phyloP scores from a whole-genome alignment of 225 moss, liverwort and hornwort species.

The Pseudisothecium myosuroides region DNA sequence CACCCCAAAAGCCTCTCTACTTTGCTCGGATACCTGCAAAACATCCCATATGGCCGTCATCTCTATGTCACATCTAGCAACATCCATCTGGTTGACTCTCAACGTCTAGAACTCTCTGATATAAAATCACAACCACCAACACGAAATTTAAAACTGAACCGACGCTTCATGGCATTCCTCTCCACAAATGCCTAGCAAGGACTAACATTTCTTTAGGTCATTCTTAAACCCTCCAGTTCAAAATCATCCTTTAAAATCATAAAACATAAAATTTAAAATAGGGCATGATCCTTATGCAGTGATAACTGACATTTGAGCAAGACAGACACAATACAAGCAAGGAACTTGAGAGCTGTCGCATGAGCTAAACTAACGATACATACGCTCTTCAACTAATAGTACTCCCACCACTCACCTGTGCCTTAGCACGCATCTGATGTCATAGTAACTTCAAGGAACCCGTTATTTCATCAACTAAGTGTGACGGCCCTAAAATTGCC shows the following conservation, averaged over 20 bases:
- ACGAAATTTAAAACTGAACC: not conserved
- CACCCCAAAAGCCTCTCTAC: constrained; percentile 49
- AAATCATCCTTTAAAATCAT: not conserved
- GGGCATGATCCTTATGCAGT: not conserved
- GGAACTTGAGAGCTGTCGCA: not conserved
- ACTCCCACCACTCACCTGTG: not conserved
- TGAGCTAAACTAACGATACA: not conserved
- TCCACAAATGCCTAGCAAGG: not conserved
- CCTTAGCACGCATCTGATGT: not conserved
- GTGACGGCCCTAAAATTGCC: constrained; percentile 50
- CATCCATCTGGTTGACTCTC: not conserved
- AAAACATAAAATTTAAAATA: not conserved
- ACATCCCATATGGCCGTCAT: not conserved
- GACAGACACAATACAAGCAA: not conserved
- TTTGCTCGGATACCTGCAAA: constrained; percentile 53
- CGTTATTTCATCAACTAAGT: constrained; percentile 46
- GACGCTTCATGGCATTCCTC: not conserved
- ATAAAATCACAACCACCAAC: not conserved
- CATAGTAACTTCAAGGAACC: constrained; percentile 45
- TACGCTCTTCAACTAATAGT: not conserved
- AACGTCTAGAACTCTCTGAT: not conserved
- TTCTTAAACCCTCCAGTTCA: not conserved
- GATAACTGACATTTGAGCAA: not conserved
- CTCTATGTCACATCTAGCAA: not conserved
- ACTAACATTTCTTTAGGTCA: not conserved